phyloP scores from a whole-genome alignment of 2,329 filamentous ascomycete species.

The Pseudogymnoascus sp. region DNA sequence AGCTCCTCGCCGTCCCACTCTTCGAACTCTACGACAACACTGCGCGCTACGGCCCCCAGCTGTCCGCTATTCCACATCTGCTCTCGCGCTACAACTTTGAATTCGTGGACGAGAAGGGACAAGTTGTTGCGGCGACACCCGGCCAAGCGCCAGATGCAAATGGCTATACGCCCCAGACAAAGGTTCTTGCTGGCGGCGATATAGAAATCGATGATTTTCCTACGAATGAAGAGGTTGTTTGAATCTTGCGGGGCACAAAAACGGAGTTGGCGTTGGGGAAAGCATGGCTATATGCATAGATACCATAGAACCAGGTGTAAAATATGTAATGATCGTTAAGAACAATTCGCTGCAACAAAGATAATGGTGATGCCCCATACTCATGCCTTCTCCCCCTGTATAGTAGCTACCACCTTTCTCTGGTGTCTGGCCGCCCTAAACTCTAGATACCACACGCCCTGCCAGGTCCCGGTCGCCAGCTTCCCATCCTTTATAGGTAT shows the following conservation, averaged over 20 bases:
- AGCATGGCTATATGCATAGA: slow-evolving; percentile 2
- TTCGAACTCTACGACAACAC: slow-evolving; percentile 99
- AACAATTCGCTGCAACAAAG: background rate
- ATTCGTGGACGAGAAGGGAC: slow-evolving; percentile 87
- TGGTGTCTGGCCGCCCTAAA: slow-evolving; percentile 75
- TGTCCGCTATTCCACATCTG: slow-evolving; percentile 92
- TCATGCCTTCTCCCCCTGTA: slow-evolving; percentile 71
- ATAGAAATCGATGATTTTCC: slow-evolving; percentile 49
- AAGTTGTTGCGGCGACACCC: slow-evolving; percentile 78
- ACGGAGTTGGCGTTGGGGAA: slow-evolving; percentile 8
- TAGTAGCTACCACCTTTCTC: slow-evolving; percentile 81
- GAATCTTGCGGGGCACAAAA: background rate
- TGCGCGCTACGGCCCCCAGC: slow-evolving; percentile 85
- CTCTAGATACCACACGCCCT: slow-evolving; percentile 91
- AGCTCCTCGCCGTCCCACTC: slow-evolving; percentile 88
- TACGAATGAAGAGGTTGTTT: background rate
- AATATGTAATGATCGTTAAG: slow-evolving; percentile 7
- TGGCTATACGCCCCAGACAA: slow-evolving; percentile 52
- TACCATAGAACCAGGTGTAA: slow-evolving; percentile 8
- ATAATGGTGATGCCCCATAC: background rate
- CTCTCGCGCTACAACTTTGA: slow-evolving; percentile 96
- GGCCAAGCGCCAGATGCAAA: slow-evolving; percentile 54
- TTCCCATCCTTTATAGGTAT: slow-evolving; percentile 85
- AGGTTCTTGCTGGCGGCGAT: slow-evolving; percentile 56
- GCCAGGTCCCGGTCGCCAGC: slow-evolving; percentile 66